Percentiles rank a stretch among this genome's conserved stretches.
Conservation (phyloP, 139 green algal genomes). For the Chlorella sp. region DNA sequence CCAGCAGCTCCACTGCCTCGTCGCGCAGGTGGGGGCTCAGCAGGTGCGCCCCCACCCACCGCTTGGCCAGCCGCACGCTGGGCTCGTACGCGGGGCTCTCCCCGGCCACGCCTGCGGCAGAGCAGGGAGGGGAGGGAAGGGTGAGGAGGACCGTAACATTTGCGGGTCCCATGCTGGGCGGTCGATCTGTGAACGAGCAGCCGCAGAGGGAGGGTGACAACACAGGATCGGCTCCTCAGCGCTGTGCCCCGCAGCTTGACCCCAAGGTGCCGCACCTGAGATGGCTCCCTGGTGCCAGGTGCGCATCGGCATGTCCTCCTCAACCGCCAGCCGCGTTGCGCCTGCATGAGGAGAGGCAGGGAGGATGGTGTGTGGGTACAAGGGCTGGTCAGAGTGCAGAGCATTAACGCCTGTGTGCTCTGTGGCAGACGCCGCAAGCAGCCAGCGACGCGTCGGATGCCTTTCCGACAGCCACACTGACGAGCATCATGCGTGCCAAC, state of each 20-base stretch:
- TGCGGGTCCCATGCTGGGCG: too few relatives aligned
- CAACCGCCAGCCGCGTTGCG: not conserved
- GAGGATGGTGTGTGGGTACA: too few relatives aligned
- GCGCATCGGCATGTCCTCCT: slow-evolving; percentile 46
- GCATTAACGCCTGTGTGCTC: too few relatives aligned
- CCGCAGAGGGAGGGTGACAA: too few relatives aligned
- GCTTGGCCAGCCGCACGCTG: slow-evolving; percentile 59
- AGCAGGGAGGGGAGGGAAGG: not conserved
- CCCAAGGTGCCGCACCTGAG: not conserved
- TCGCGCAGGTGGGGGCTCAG: slow-evolving; percentile 57
- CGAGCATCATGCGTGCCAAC: too few relatives aligned
- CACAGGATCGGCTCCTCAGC: not conserved
- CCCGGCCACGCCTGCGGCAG: slow-evolving; percentile 43
- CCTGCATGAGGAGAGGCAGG: too few relatives aligned
- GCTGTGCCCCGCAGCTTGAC: too few relatives aligned
- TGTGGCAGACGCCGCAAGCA: too few relatives aligned
- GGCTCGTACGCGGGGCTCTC: slow-evolving; percentile 63
- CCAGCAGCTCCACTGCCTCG: slow-evolving; percentile 77
- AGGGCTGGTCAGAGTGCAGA: too few relatives aligned
- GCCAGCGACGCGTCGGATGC: too few relatives aligned
- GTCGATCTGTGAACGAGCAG: too few relatives aligned
- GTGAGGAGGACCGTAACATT: not conserved
- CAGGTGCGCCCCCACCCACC: slow-evolving; percentile 71
- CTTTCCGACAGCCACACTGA: too few relatives aligned
- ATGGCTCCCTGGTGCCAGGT: slow-evolving; percentile 72